These are phyloP conservation scores for Lipomyces mesembrius DNA, from an alignment of 805 yeast genomes.

Conservation along the genomic window DNA sequence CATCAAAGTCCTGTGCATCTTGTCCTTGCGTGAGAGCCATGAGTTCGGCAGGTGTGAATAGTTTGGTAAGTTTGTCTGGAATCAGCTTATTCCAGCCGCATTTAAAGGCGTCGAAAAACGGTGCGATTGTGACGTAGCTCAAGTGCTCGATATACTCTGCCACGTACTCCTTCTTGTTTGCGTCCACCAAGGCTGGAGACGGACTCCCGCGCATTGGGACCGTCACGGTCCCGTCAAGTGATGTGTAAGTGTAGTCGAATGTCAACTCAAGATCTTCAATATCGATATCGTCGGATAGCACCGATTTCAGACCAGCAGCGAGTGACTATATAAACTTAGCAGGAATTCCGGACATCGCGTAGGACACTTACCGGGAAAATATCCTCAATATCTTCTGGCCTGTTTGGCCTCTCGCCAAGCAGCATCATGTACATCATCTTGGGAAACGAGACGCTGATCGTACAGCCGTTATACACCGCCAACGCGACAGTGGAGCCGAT, in stretches of 20 bases:
- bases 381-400: constrained; percentile 35
- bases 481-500: constrained; percentile 42
- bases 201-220: constrained; percentile 15
- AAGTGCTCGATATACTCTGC: constrained; percentile 27
- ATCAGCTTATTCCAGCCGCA: constrained; percentile 39
- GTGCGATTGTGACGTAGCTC: constrained; percentile 21
- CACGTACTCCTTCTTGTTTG: constrained; percentile 29
- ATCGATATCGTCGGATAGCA: constrained; percentile 24
- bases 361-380: constrained; percentile 34
- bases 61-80: constrained; percentile 19
- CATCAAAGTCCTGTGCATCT: constrained; percentile 46
- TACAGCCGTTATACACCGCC: constrained; percentile 44
- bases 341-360: not conserved
- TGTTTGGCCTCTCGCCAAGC: constrained; percentile 10
- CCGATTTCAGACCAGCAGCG: constrained; percentile 23
- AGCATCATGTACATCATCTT: constrained; percentile 36
- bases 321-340: constrained; percentile 3
- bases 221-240: constrained; percentile 12
- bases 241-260: constrained; percentile 36
- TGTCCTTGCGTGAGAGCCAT: constrained; percentile 50
- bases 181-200: constrained; percentile 29
- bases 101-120: constrained; percentile 35
- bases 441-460: constrained; percentile 41
- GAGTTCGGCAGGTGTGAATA: constrained; percentile 35
- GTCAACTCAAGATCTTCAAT: constrained; percentile 31